A percentile compares a stretch with the other conserved stretches of the same genome.
Conservation (phyloP, 2,329 filamentous ascomycete species). For the Epicoccum sorghinum region DNA sequence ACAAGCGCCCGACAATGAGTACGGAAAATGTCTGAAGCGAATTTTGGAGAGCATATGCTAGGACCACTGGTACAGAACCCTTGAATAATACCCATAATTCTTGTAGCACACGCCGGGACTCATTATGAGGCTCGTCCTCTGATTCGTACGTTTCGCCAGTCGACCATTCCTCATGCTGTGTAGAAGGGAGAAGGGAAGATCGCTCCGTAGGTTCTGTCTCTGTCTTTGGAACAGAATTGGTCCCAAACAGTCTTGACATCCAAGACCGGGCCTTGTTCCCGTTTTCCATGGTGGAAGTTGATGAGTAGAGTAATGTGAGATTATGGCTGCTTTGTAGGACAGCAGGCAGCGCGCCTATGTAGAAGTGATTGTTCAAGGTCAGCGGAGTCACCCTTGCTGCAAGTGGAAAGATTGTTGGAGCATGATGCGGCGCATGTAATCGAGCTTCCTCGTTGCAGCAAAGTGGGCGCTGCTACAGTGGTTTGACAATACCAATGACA, state of each 20-base stretch:
- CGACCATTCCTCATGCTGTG: conserved; percentile 44
- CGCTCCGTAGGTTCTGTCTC: conserved; percentile 48
- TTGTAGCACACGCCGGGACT: conserved; percentile 49
- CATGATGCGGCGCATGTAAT: conserved; percentile 22
- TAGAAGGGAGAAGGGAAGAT: conserved; percentile 52
- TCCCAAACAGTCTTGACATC: conserved; percentile 37
- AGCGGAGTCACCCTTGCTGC: background rate
- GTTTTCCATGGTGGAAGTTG: conserved; percentile 28
- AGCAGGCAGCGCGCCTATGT: background rate
- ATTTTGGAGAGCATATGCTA: conserved; percentile 86
- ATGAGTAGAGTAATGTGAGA: background rate
- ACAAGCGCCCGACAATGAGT: conserved; percentile 78
- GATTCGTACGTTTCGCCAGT: conserved; percentile 47
- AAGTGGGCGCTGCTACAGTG: conserved; percentile 27
- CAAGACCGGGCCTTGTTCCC: conserved; percentile 32
- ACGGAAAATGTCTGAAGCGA: conserved; percentile 83
- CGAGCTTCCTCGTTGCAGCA: conserved; percentile 5
- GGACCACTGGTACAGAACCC: conserved; percentile 76
- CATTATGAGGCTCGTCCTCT: conserved; percentile 43
- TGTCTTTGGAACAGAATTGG: conserved; percentile 21
- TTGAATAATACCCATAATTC: conserved; percentile 74
- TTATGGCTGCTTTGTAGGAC: background rate
- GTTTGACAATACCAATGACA: conserved; percentile 33
- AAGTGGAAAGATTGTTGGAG: conserved; percentile 9
- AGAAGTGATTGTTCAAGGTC: background rate